Evolutionary conservation across 768 basidiomycete genomes (phyloP).

Genomic region (Cystobasidium onofrii): DNA sequence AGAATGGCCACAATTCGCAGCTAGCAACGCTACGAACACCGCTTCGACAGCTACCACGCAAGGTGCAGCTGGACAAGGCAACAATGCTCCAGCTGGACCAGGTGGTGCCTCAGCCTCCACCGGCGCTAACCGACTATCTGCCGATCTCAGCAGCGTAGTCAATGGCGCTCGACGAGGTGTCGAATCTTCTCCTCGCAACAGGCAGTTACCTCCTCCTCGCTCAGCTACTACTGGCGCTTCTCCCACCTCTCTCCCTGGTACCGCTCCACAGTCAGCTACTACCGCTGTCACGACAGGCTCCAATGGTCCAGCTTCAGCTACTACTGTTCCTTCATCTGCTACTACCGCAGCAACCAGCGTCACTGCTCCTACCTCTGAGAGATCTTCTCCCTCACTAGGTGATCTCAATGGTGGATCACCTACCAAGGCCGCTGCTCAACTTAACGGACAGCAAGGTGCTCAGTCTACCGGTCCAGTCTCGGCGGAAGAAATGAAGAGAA

Average conservation of each 20-base stretch:
- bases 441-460: not conserved
- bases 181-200: constrained; percentile 17
- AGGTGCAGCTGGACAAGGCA: constrained; percentile 13
- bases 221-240: constrained; percentile 19
- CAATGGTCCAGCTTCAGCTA: not conserved
- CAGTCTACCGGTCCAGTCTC: not conserved
- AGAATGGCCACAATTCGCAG: constrained; percentile 87
- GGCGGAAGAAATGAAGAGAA: constrained; percentile 27
- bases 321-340: not conserved
- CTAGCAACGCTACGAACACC: constrained; percentile 45
- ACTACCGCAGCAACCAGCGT: constrained; percentile 11
- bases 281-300: constrained; percentile 35
- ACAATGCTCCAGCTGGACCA: constrained; percentile 4
- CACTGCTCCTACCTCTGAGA: constrained; percentile 4
- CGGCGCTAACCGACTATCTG: constrained; percentile 11
- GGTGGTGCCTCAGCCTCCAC: constrained; percentile 1
- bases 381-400: not conserved
- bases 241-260: constrained; percentile 14
- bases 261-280: constrained; percentile 39
- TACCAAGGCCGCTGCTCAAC: constrained; percentile 33
- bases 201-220: constrained; percentile 23
- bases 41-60: constrained; percentile 21
- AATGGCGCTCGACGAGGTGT: constrained; percentile 20
- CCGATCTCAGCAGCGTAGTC: constrained; percentile 5
- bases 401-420: constrained; percentile 28